These are phyloP conservation scores for Teratosphaeria destructans DNA, from an alignment of 2,329 filamentous ascomycete species.

Conservation along the genomic window DNA sequence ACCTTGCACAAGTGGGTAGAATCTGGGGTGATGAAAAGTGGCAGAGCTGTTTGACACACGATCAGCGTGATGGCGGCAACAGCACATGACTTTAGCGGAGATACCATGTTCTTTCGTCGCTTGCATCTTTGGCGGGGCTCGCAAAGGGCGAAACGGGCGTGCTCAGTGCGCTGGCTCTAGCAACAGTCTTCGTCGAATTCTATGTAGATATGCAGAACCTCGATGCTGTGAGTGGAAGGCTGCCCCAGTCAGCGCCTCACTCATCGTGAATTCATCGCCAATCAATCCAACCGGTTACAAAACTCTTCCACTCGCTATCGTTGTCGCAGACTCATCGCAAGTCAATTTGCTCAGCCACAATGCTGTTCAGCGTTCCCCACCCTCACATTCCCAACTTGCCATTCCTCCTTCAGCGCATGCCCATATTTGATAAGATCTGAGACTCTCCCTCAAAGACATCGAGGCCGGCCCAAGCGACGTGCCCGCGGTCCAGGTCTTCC, in stretches of 20 bases:
- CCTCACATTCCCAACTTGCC: conserved; percentile 49
- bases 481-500: conserved; percentile 42
- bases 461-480: conserved; percentile 44
- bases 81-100: neutral
- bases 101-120: neutral
- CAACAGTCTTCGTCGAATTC: neutral
- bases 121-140: neutral
- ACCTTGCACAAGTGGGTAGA: neutral
- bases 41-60: neutral
- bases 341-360: too few species aligned
- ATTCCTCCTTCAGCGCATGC: conserved; percentile 53
- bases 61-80: neutral
- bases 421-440: conserved; percentile 37
- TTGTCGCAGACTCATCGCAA: too few species aligned
- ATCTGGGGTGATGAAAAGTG: neutral
- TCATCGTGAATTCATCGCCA: neutral
- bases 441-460: conserved; percentile 51
- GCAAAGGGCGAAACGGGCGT: neutral
- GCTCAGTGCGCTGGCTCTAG: neutral
- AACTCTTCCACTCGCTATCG: conserved; percentile 45
- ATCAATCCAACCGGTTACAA: conserved; percentile 45
- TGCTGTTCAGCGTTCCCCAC: too few species aligned
- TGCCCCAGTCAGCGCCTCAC: neutral
- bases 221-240: neutral
- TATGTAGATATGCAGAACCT: neutral